Evolutionary conservation across 192 early-diverging fungal genomes (phyloP), one percentile per base, ranked within the genome.

Genomic region (Backusella psychrophila): DNA sequence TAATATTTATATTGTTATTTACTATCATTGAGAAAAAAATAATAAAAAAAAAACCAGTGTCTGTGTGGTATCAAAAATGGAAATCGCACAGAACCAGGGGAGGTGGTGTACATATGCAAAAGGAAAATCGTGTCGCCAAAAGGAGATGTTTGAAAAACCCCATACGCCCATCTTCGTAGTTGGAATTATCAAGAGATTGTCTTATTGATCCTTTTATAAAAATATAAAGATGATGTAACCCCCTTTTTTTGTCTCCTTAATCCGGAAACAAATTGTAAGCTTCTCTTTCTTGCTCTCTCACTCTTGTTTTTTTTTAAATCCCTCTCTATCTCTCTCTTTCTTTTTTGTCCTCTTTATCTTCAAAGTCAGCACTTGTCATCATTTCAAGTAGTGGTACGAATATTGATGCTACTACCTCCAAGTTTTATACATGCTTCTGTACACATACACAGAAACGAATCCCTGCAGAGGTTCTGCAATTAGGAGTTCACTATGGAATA

Each of bases 71-170:
- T 63, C 56, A 29, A 63, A 63, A 63, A 63, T 29, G 56, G 56
- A 63, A 63, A 63, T 63, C 23, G 2, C 56, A 63, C 56, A 63
- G 56, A 63, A 29, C 23, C 9, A 63, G 56, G 56, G 56, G 56
- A 63, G 23, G 12, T 19, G 56, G 11, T 63, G 9, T n/a, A 39
- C 38, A 39, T 8, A 63, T 63, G 56, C 56, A 63, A 63, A 15
- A 63, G 56, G 56, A 63, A 63, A 63, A 63, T 63, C 56, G 21
- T 29, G 56, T 63, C 56, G 56, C 56, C 56, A 29, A 63, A 63
- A 63, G 56, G 56, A 63, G 56, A 63, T 26, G 21, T 14, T 29
- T 11, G 26, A 26, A 63, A 23, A 14, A 56, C 53, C 53, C 53
- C 53, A 56, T 56, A 56, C 53, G 53, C 56, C 56, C 23, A 63